These are phyloP conservation scores for Tetrahymena thermophila DNA, from an alignment of 73 alveolate species.

Conservation along the genomic window DNA sequence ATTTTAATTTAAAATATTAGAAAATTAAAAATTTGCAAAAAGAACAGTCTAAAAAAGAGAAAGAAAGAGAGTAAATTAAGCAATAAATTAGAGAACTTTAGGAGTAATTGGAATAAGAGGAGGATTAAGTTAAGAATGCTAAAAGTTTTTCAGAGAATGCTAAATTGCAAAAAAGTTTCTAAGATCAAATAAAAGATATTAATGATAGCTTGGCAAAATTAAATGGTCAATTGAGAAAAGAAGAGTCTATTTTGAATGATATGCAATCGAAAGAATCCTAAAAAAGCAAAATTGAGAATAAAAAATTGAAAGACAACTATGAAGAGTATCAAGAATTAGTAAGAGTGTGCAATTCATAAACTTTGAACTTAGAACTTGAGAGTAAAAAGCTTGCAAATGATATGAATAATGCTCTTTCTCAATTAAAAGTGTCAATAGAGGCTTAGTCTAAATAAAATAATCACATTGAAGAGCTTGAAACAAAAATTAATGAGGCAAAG, in stretches of 20 bases:
- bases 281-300: not conserved
- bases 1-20: not conserved
- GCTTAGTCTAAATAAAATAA: not conserved
- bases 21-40: not conserved
- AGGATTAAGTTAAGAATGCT: not conserved
- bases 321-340: not conserved
- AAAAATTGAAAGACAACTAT: not conserved
- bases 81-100: not conserved
- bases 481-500: not conserved
- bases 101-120: not conserved
- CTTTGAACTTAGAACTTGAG: not conserved
- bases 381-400: not conserved
- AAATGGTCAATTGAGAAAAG: not conserved
- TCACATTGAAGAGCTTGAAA: not conserved
- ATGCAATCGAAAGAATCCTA: not conserved
- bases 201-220: not conserved
- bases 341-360: not conserved
- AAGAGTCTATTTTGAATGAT: not conserved
- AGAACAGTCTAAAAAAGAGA: not conserved
- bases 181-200: not conserved
- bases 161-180: not conserved
- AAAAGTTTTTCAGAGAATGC: not conserved
- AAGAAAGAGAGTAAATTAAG: not conserved
- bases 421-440: not conserved
- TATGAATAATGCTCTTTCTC: not conserved